Percentiles rank a stretch among this genome's conserved stretches.
Evolutionary conservation across 164 flowering plant genomes (phyloP).

Genomic region (Dillenia turbinata): DNA sequence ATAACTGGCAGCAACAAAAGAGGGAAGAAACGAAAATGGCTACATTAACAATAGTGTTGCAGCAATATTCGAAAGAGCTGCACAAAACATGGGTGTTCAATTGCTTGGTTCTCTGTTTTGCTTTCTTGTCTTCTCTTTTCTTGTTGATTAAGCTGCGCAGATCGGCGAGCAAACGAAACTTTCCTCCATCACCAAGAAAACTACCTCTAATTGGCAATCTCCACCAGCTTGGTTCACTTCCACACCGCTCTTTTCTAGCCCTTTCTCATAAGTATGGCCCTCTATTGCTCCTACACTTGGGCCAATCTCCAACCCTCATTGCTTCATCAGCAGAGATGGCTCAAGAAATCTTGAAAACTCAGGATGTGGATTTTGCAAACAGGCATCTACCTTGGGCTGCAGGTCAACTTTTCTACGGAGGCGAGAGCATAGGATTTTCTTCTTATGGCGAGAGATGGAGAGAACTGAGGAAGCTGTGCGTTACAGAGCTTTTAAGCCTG

Average conservation of each 20-base stretch:
- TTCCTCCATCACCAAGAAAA: no score
- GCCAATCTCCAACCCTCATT: slow-evolving; percentile 15
- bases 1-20: no score
- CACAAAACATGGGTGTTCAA: no score
- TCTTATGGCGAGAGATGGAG: slow-evolving; percentile 31
- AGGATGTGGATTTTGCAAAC: slow-evolving; percentile 17
- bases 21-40: no score
- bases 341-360: slow-evolving; percentile 13
- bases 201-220: slow-evolving; percentile 3
- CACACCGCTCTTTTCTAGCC: slow-evolving; percentile 21
- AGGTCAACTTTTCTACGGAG: slow-evolving; percentile 1
- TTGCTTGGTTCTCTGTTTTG: no score
- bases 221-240: slow-evolving; percentile 11
- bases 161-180: no score
- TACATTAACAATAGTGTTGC: no score
- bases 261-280: slow-evolving; percentile 28
- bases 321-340: slow-evolving; percentile 27
- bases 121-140: no score
- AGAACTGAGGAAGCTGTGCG: slow-evolving; percentile 17
- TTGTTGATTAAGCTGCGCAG: no score
- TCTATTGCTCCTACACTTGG: slow-evolving; percentile 21
- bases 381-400: slow-evolving; percentile 5
- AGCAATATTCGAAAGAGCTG: no score
- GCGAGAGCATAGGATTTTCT: slow-evolving; percentile 16
- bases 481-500: slow-evolving; percentile 18